A percentile compares a stretch with the other conserved stretches of the same genome.
Conservation (phyloP, 139 green algal species). For the Micractinium sp. region DNA sequence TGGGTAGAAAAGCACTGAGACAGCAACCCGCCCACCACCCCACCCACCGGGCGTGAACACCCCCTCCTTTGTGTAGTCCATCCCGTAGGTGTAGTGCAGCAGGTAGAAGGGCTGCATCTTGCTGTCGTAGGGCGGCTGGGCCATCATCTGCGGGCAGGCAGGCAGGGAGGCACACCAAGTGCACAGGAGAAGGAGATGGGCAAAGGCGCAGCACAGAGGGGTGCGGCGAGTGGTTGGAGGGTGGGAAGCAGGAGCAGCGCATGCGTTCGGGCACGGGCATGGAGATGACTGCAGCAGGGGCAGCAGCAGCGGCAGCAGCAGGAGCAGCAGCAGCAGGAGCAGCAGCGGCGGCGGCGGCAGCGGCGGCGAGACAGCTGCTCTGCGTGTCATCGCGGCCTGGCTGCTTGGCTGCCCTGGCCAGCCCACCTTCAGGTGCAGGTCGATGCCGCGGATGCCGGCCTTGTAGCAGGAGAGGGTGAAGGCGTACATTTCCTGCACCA, state of each 20-base stretch:
- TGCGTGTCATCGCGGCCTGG: too few relatives aligned
- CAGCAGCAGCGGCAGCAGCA: too few relatives aligned
- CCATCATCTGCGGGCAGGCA: slow-evolving; percentile 34
- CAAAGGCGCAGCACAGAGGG: too few relatives aligned
- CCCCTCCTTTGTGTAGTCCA: slow-evolving; percentile 85
- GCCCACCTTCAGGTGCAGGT: slow-evolving; percentile 64
- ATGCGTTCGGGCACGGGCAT: too few relatives aligned
- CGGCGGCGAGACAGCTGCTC: too few relatives aligned
- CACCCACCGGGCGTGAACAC: slow-evolving; percentile 66
- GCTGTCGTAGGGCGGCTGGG: slow-evolving; percentile 94
- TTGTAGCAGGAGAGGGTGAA: slow-evolving; percentile 86
- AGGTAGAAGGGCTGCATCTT: slow-evolving; percentile 81
- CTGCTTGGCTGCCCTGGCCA: background rate
- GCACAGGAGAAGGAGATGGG: background rate
- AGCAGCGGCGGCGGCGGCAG: too few relatives aligned
- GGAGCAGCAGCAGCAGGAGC: too few relatives aligned
- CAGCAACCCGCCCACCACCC: background rate
- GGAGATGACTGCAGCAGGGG: too few relatives aligned
- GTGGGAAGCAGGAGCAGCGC: too few relatives aligned
- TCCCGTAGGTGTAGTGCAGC: slow-evolving; percentile 98
- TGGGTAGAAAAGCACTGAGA: background rate
- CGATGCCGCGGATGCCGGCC: slow-evolving; percentile 67
- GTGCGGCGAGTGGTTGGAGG: too few relatives aligned
- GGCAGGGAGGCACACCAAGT: background rate
- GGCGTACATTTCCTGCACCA: slow-evolving; percentile 89